Conservation (phyloP, 176 grass and related monocot genomes). For the Pontederia crassipes region DNA sequence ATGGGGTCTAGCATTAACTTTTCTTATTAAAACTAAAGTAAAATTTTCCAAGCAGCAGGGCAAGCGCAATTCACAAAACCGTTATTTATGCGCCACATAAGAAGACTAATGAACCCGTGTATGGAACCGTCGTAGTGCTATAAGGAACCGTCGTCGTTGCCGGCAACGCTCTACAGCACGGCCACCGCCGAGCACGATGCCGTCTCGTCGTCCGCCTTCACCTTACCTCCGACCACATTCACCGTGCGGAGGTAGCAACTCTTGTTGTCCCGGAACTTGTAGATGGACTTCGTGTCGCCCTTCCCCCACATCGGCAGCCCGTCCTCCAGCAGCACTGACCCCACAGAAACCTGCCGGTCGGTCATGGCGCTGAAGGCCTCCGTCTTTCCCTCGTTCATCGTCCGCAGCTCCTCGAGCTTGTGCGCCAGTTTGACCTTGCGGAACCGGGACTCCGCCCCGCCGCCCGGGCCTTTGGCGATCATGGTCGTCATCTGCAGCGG, state of each 20-base stretch:
- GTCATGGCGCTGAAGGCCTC: conserved; percentile 12
- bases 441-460: conserved; percentile 36
- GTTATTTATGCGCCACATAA: too few relatives aligned
- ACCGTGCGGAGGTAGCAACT: conserved; percentile 29
- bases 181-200: too few relatives aligned
- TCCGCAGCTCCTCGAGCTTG: conserved; percentile 28
- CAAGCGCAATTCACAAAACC: too few relatives aligned
- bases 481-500: conserved; percentile 38
- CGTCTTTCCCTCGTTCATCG: neutral
- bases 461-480: conserved; percentile 13
- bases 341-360: conserved; percentile 49
- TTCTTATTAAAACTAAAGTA: too few relatives aligned
- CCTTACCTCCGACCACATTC: conserved; percentile 9
- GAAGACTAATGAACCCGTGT: too few relatives aligned
- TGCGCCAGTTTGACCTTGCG: conserved; percentile 45
- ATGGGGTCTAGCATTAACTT: too few relatives aligned
- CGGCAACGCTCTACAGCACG: too few relatives aligned
- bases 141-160: too few relatives aligned
- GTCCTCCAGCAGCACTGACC: conserved; percentile 58
- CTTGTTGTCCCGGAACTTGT: conserved; percentile 38
- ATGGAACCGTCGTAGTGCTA: too few relatives aligned
- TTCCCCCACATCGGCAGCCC: conserved; percentile 44
- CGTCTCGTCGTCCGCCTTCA: conserved; percentile 1
- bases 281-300: conserved; percentile 41
- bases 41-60: too few relatives aligned